Evolutionary conservation across 2,329 filamentous ascomycete genomes (phyloP).

Genomic region (Aspergillus terreus): DNA sequence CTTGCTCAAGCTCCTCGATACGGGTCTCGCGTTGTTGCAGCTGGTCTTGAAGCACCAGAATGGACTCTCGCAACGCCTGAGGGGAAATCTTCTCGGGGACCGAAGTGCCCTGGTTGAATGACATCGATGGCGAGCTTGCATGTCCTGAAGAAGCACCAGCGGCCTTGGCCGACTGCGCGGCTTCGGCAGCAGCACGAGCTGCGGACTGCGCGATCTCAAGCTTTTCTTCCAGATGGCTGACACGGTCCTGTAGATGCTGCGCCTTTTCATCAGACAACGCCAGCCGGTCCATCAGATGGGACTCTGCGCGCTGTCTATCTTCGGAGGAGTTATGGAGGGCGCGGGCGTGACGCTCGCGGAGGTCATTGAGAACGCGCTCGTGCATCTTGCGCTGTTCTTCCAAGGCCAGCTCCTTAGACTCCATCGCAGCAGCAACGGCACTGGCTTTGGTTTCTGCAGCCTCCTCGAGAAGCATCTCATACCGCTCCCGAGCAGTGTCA

Average conservation of each 20-base stretch:
- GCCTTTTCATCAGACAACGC: slow-evolving; percentile 79
- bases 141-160: slow-evolving; percentile 38
- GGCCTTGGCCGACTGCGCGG: slow-evolving; percentile 59
- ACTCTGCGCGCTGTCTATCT: slow-evolving; percentile 75
- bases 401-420: slow-evolving; percentile 52
- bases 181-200: slow-evolving; percentile 75
- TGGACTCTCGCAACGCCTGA: slow-evolving; percentile 91
- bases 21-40: slow-evolving; percentile 87
- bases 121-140: slow-evolving; percentile 45
- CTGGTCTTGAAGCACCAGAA: slow-evolving; percentile 94
- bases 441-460: slow-evolving; percentile 65
- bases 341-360: slow-evolving; percentile 71
- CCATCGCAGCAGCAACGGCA: slow-evolving; percentile 52
- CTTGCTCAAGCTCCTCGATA: slow-evolving; percentile 80
- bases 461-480: slow-evolving; percentile 81
- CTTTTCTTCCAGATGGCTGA: slow-evolving; percentile 82
- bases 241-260: slow-evolving; percentile 79
- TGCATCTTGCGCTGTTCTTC: slow-evolving; percentile 62
- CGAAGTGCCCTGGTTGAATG: slow-evolving; percentile 42
- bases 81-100: slow-evolving; percentile 85
- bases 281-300: slow-evolving; percentile 75
- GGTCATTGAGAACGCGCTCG: slow-evolving; percentile 69
- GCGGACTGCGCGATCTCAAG: slow-evolving; percentile 86
- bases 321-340: slow-evolving; percentile 71
- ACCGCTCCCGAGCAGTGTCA: slow-evolving; percentile 74